Evolutionary conservation across 106 monocot species (phyloP).

Genomic region (Triglochin maritima): DNA sequence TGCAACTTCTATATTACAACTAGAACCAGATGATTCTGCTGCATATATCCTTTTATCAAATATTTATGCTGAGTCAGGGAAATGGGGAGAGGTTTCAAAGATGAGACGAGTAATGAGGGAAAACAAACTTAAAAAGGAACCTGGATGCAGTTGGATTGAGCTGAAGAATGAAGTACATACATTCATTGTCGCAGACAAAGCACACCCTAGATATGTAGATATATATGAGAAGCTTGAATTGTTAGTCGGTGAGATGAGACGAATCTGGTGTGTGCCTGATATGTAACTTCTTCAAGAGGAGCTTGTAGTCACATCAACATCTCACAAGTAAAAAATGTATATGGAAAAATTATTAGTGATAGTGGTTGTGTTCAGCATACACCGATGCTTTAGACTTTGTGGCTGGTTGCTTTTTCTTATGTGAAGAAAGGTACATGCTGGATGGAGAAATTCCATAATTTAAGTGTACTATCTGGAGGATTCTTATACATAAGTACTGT

Average conservation of each 20-base stretch:
- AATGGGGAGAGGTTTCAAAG: slow-evolving; percentile 56
- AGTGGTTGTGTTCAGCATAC: too few species aligned
- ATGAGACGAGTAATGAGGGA: slow-evolving; percentile 63
- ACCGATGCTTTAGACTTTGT: too few species aligned
- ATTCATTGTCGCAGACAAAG: slow-evolving; percentile 64
- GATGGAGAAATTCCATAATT: too few species aligned
- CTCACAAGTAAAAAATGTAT: too few species aligned
- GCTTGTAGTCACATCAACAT: too few species aligned
- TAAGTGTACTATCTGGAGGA: too few species aligned
- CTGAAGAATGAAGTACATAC: slow-evolving; percentile 48
- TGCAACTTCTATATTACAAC: slow-evolving; percentile 24
- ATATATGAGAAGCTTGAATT: slow-evolving; percentile 40
- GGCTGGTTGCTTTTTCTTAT: too few species aligned
- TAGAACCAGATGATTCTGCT: slow-evolving; percentile 77
- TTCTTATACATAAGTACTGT: too few species aligned
- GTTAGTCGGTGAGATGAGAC: slow-evolving; percentile 48
- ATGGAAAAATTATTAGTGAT: too few species aligned
- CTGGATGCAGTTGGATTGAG: slow-evolving; percentile 96
- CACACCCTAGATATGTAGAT: slow-evolving; percentile 37
- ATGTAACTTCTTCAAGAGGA: slow-evolving; percentile 3
- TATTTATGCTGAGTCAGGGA: slow-evolving; percentile 68
- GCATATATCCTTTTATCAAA: slow-evolving; percentile 59
- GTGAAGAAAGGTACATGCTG: too few species aligned
- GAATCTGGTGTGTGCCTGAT: slow-evolving; percentile 18
- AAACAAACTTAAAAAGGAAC: slow-evolving; percentile 64